Conservation (phyloP, 1,284 basidiomycete genomes). For the Fomes fomentarius region DNA sequence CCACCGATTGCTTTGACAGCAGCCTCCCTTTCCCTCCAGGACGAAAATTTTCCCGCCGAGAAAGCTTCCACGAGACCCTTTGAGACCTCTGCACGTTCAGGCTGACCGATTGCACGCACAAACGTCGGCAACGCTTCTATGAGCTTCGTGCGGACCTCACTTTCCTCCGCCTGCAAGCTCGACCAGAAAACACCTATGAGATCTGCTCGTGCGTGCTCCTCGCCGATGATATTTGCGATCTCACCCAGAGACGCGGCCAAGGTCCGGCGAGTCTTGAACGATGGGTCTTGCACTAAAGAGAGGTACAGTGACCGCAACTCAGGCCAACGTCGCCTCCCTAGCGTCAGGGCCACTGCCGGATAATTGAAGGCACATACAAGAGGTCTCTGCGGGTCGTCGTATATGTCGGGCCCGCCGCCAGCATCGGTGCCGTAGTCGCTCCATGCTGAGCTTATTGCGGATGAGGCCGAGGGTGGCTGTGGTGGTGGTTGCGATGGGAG, state of each 20-base stretch:
- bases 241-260: slow-evolving; percentile 90
- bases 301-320: slow-evolving; percentile 75
- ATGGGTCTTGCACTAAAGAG: slow-evolving; percentile 61
- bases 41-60: slow-evolving; percentile 68
- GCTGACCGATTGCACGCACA: slow-evolving; percentile 54
- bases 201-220: slow-evolving; percentile 69
- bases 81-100: slow-evolving; percentile 57
- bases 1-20: slow-evolving; percentile 60
- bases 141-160: slow-evolving; percentile 73
- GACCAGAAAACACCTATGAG: slow-evolving; percentile 78
- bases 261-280: slow-evolving; percentile 71
- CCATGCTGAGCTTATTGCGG: slow-evolving; percentile 26
- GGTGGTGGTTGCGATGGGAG: background rate
- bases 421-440: slow-evolving; percentile 30
- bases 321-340: slow-evolving; percentile 81
- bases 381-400: slow-evolving; percentile 69
- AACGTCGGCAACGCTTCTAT: slow-evolving; percentile 68
- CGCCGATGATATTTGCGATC: slow-evolving; percentile 84
- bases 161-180: slow-evolving; percentile 60
- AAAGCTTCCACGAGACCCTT: slow-evolving; percentile 35
- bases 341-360: slow-evolving; percentile 87
- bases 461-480: slow-evolving; percentile 13
- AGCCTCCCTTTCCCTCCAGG: slow-evolving; percentile 86
- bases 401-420: slow-evolving; percentile 28
- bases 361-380: slow-evolving; percentile 94